Evolutionary conservation across 805 yeast genomes (phyloP).

Genomic region (Candida palmyrensis): DNA sequence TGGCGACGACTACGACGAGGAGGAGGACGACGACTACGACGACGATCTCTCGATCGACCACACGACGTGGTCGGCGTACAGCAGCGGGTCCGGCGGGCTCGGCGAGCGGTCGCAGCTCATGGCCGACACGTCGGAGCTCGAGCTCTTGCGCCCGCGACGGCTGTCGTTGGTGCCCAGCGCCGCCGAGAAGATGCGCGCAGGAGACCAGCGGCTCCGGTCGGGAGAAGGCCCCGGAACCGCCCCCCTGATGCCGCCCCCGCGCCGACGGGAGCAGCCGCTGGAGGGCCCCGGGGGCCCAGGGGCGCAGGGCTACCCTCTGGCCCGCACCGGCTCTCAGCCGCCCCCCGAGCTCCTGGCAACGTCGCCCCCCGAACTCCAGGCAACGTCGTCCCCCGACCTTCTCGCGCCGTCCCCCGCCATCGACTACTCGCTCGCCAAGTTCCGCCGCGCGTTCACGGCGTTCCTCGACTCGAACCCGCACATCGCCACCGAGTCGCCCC

Average conservation of each 20-base stretch:
- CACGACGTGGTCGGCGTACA: conserved; percentile 22
- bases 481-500: conserved; percentile 34
- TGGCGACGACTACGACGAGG: too few relatives aligned
- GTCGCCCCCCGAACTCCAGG: conserved; percentile 12
- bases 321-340: not conserved
- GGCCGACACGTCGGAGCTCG: conserved; percentile 29
- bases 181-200: conserved; percentile 5
- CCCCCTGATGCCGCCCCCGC: too few relatives aligned
- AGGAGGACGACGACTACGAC: conserved; percentile 24
- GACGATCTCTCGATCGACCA: conserved; percentile 39
- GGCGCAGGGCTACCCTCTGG: too few relatives aligned
- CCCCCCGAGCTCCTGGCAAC: conserved; percentile 2
- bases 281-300: too few relatives aligned
- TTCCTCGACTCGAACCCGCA: conserved; percentile 41
- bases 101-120: conserved; percentile 24
- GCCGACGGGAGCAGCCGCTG: conserved; percentile 5
- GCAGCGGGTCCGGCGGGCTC: too few relatives aligned
- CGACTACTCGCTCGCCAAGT: conserved; percentile 30
- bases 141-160: conserved; percentile 24
- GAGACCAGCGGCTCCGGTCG: too few relatives aligned
- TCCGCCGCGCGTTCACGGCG: conserved; percentile 37
- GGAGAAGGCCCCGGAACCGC: too few relatives aligned
- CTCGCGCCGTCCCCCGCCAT: conserved; percentile 31
- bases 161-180: conserved; percentile 2
- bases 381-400: conserved; percentile 24